Conservation (phyloP, 2,329 filamentous ascomycete genomes). For the Neurospora sp. region DNA sequence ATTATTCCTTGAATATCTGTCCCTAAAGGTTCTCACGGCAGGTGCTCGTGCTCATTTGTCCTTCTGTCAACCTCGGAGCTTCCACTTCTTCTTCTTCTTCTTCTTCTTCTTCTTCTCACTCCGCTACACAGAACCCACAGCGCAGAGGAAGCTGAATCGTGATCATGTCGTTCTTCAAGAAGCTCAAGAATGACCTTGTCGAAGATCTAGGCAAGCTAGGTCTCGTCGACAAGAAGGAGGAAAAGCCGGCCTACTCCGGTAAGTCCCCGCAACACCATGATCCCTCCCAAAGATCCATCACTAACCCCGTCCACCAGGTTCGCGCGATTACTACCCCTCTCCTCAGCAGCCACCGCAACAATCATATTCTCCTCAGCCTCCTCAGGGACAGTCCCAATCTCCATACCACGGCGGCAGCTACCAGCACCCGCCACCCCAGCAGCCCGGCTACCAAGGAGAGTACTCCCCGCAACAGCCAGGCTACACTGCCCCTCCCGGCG, state of each 20-base stretch:
- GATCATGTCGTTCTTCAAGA: conserved; percentile 27
- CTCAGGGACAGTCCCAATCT: conserved; percentile 5
- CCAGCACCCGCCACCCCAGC: conserved; percentile 5
- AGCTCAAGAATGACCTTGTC: conserved; percentile 25
- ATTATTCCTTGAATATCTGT: not conserved
- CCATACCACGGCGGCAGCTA: conserved; percentile 5
- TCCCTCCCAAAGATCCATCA: not conserved
- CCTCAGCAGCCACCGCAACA: conserved; percentile 5
- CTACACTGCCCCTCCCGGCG: conserved; percentile 2
- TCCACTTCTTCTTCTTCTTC: not conserved
- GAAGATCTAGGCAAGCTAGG: conserved; percentile 25
- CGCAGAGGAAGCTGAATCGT: not conserved
- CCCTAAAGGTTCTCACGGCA: not conserved
- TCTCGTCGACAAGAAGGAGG: conserved; percentile 23
- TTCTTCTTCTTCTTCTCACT: not conserved
- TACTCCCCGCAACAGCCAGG: not conserved
- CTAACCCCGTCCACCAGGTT: not conserved
- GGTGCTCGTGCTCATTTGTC: not conserved
- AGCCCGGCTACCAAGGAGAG: conserved; percentile 1
- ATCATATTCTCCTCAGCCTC: conserved; percentile 5
- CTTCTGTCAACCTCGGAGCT: not conserved
- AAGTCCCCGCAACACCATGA: not conserved
- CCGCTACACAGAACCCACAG: not conserved
- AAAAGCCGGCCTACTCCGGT: conserved; percentile 10
- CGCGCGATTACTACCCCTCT: conserved; percentile 5